A percentile compares a stretch with the other conserved stretches of the same genome.
Evolutionary conservation across 352 stramenopile species (phyloP).

Genomic region (Globisporangium solare): DNA sequence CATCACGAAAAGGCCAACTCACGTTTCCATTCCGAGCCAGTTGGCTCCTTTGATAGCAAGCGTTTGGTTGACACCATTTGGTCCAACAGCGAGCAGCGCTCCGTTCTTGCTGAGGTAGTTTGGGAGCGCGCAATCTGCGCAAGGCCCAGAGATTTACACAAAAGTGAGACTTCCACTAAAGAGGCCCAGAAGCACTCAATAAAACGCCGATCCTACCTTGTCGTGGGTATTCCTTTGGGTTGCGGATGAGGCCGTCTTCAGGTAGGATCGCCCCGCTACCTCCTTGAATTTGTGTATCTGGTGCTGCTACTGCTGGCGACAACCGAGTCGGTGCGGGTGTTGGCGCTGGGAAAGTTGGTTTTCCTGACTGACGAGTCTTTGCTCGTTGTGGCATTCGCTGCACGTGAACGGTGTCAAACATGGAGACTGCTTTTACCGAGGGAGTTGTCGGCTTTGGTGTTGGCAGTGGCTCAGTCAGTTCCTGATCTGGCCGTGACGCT

Average conservation of each 20-base stretch:
- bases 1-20: neutral
- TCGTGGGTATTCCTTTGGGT: conserved; percentile 9
- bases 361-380: neutral
- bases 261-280: neutral
- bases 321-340: neutral
- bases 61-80: conserved; percentile 10
- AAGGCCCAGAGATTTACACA: neutral
- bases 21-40: conserved; percentile 21
- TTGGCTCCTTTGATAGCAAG: conserved; percentile 16
- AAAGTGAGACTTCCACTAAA: too few relatives aligned
- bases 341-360: neutral
- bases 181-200: neutral
- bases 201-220: conserved; percentile 3
- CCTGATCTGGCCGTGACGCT: neutral
- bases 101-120: conserved; percentile 25
- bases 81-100: conserved; percentile 16
- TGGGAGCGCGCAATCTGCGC: conserved; percentile 10
- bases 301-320: neutral
- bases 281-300: conserved; percentile 8
- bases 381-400: conserved; percentile 2
- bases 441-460: conserved; percentile 6
- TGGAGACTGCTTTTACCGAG: neutral
- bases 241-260: neutral
- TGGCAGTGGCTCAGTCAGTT: neutral
- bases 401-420: neutral